Base-by-base conservation (phyloP, 345 rosid genomes). In the Combretum micranthum region DNA sequence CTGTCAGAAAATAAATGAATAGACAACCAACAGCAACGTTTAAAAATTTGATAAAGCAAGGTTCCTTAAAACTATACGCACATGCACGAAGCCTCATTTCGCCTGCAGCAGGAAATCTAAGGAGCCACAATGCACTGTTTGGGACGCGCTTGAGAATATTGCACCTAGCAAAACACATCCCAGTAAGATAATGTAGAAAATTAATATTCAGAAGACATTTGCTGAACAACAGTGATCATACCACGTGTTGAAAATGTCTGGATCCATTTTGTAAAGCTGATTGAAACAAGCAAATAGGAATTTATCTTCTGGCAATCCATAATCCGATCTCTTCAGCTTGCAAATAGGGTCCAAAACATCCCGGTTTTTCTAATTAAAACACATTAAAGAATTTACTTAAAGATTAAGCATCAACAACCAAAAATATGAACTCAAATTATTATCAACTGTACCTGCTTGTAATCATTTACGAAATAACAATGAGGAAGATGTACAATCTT, bases 261-360 rank as follows among this genome's bases (percentile, higher is more conserved):
- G 99, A 81, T 94, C 99, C 99, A 94, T 94, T 68, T 94, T 94
- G 80, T 94, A 94, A 64, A 94, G 69, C 66, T 94, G 99, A 78
- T 94, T 94, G 75, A 94, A 94, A 74, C 99, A 94, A 58, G 96
- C 97, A 79, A 94, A 94, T 67, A 94, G 83, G 66, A 93, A 90
- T 73, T 83, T 93, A 59, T 87, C 96, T 74, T 90, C 97, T 19
- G 99, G 97, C 20, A 93, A 86, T 59, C 96, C 95, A 78, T 83
- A 93, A 60, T 87, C 92, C 4, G 95, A 82, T 68, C 96, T 77
- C 71, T 84, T 93, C 55, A 69, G 86, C 68, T 74, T 89, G 63
- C 84, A 81, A 19, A 61, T 79, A 59, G 92, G 83, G 74, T 89
- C 90, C 85, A 93, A 63, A 45, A 87, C 96, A 70, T 93, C 97